These are phyloP conservation scores for Noccaea caerulescens DNA, from an alignment of 345 rosid genomes.

Conservation along the genomic window DNA sequence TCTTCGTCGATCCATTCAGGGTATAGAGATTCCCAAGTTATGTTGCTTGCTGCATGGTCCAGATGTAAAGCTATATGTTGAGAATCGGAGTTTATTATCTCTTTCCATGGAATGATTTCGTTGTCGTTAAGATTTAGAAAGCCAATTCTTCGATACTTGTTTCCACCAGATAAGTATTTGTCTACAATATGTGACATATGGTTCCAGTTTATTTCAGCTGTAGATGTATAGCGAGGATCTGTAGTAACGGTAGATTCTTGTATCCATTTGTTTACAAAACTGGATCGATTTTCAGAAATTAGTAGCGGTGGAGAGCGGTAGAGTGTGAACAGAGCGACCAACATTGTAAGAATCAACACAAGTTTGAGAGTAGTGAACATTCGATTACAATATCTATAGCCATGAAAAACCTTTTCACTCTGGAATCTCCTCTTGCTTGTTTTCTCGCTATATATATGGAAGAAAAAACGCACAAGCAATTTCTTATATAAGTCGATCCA, in stretches of 20 bases:
- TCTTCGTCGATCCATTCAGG: slow-evolving; percentile 98
- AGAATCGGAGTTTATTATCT: slow-evolving; percentile 56
- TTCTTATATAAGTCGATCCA: background rate
- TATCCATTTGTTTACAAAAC: slow-evolving; percentile 55
- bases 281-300: slow-evolving; percentile 58
- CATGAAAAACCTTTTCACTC: slow-evolving; percentile 61
- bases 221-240: slow-evolving; percentile 67
- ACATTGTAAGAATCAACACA: slow-evolving; percentile 56
- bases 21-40: slow-evolving; percentile 82
- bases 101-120: slow-evolving; percentile 66
- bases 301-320: slow-evolving; percentile 65
- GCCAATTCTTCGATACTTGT: slow-evolving; percentile 68
- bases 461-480: slow-evolving; percentile 6
- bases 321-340: slow-evolving; percentile 65
- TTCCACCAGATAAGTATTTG: slow-evolving; percentile 49
- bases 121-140: slow-evolving; percentile 66
- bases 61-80: slow-evolving; percentile 66
- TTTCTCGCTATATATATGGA: slow-evolving; percentile 56
- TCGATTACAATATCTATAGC: slow-evolving; percentile 57
- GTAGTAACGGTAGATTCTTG: slow-evolving; percentile 46
- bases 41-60: slow-evolving; percentile 45
- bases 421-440: slow-evolving; percentile 53
- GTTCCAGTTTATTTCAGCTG: slow-evolving; percentile 63
- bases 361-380: slow-evolving; percentile 54
- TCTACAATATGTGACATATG: slow-evolving; percentile 58